A percentile compares a stretch with the other conserved stretches of the same genome.
phyloP scores from a whole-genome alignment of 441 rosid genomes.

The Capsella rubella region DNA sequence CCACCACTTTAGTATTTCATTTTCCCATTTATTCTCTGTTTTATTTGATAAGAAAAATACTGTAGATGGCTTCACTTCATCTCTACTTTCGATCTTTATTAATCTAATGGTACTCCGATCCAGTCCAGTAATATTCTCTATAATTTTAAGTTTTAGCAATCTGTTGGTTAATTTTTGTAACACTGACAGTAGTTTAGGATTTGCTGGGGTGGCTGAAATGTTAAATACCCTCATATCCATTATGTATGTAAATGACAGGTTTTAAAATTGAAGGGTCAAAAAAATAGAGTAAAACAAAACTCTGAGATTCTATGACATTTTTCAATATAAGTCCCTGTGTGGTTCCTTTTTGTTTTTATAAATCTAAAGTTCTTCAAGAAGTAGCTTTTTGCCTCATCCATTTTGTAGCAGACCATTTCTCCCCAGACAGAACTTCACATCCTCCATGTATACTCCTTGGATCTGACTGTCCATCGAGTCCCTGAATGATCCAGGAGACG shows the following conservation, averaged over 20 bases:
- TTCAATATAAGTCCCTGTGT: constrained; percentile 42
- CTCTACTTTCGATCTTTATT: no score
- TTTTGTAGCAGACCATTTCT: constrained; percentile 99
- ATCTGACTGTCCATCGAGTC: constrained; percentile 93
- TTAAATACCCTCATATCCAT: not conserved
- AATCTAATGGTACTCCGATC: no score
- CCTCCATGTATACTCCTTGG: constrained; percentile 93
- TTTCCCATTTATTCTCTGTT: no score
- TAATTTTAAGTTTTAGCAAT: no score
- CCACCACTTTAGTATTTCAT: no score
- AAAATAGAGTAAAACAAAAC: constrained; percentile 31
- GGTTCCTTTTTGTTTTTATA: constrained; percentile 18
- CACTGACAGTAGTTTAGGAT: not conserved
- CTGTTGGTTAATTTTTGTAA: not conserved
- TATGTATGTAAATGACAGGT: constrained; percentile 8
- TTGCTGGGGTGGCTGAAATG: not conserved
- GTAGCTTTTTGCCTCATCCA: constrained; percentile 92
- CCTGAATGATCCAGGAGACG: constrained; percentile 52
- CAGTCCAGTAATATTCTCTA: no score
- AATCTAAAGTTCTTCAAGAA: constrained; percentile 36
- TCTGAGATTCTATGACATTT: constrained; percentile 29
- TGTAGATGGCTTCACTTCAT: no score
- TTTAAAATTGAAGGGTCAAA: constrained; percentile 19
- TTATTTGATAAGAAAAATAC: no score
- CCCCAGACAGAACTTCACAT: constrained; percentile 85